Conservation (phyloP, 176 grass and related monocot genomes). For the Luzula sylvatica region DNA sequence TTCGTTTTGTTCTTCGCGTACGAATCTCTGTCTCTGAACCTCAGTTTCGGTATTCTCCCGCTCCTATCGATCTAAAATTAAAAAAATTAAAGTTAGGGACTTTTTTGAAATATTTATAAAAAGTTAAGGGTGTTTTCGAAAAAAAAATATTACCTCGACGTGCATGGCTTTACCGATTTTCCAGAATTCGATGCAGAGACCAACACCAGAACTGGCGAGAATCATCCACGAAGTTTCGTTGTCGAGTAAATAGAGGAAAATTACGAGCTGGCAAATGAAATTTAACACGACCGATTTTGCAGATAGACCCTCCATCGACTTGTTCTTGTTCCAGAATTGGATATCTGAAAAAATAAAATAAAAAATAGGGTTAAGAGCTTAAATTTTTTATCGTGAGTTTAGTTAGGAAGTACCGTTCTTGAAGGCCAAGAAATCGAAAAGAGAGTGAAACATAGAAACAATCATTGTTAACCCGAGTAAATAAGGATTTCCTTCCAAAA, state of each 20-base stretch:
- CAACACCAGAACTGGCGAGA: slow-evolving; percentile 86
- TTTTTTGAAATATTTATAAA: too few species aligned
- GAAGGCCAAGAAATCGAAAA: slow-evolving; percentile 99
- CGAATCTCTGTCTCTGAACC: slow-evolving; percentile 70
- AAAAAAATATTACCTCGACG: slow-evolving; percentile 45
- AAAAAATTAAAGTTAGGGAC: too few species aligned
- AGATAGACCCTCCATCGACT: slow-evolving; percentile 96
- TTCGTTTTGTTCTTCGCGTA: slow-evolving; percentile 98
- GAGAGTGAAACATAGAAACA: slow-evolving; percentile 83
- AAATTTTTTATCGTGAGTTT: too few species aligned
- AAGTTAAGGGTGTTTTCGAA: neutral
- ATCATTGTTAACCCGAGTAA: slow-evolving; percentile 68
- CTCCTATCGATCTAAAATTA: slow-evolving; percentile 80
- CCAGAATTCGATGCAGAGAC: slow-evolving; percentile 98
- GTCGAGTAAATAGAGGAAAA: slow-evolving; percentile 95
- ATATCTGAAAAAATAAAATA: slow-evolving; percentile 55
- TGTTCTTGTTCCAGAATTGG: slow-evolving; percentile 99
- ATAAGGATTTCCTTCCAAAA: slow-evolving; percentile 97
- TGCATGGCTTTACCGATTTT: slow-evolving; percentile 99
- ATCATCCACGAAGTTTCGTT: slow-evolving; percentile 99
- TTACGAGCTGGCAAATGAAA: slow-evolving; percentile 79
- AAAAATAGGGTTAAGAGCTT: neutral
- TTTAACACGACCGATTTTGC: slow-evolving; percentile 98
- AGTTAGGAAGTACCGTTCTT: slow-evolving; percentile 58
- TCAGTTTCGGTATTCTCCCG: slow-evolving; percentile 77